Evolutionary conservation across 2,329 filamentous ascomycete species (phyloP).

Genomic region (Botrytis paeoniae): DNA sequence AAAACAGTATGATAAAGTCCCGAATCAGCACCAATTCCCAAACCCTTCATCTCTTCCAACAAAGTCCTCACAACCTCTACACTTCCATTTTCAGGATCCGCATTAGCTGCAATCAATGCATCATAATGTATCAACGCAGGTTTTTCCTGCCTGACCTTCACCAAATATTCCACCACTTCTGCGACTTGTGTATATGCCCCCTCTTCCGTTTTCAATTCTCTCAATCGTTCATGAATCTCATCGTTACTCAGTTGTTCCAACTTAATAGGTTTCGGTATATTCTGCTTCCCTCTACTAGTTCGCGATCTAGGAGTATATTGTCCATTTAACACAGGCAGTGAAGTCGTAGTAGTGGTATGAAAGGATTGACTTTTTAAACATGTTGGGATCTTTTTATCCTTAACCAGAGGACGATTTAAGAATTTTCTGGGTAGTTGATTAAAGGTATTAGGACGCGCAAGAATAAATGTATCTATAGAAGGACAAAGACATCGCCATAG

Average conservation of each 20-base stretch:
- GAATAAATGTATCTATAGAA: conserved; percentile 45
- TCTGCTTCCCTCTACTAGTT: not conserved
- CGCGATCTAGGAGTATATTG: not conserved
- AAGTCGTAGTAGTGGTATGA: not conserved
- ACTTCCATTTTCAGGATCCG: conserved; percentile 61
- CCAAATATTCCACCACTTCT: conserved; percentile 54
- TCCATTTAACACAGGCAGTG: not conserved
- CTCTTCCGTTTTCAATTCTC: conserved; percentile 40
- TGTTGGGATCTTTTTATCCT: conserved; percentile 6
- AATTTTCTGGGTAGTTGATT: conserved; percentile 12
- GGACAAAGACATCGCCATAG: conserved; percentile 65
- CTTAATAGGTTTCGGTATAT: not conserved
- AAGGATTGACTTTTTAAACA: conserved; percentile 4
- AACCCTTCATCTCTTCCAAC: conserved; percentile 68
- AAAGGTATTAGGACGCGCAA: not conserved
- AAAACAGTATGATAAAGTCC: conserved; percentile 70
- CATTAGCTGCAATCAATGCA: conserved; percentile 70
- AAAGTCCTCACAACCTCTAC: conserved; percentile 59
- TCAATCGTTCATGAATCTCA: conserved; percentile 49
- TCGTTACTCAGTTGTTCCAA: not conserved
- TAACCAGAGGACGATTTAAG: not conserved
- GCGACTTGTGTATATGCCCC: conserved; percentile 42
- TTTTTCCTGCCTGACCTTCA: conserved; percentile 52
- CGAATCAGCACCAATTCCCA: conserved; percentile 60
- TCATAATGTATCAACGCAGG: conserved; percentile 66